These are phyloP conservation scores for Dentipellis sp. DNA, from an alignment of 768 basidiomycete genomes.

Conservation along the genomic window DNA sequence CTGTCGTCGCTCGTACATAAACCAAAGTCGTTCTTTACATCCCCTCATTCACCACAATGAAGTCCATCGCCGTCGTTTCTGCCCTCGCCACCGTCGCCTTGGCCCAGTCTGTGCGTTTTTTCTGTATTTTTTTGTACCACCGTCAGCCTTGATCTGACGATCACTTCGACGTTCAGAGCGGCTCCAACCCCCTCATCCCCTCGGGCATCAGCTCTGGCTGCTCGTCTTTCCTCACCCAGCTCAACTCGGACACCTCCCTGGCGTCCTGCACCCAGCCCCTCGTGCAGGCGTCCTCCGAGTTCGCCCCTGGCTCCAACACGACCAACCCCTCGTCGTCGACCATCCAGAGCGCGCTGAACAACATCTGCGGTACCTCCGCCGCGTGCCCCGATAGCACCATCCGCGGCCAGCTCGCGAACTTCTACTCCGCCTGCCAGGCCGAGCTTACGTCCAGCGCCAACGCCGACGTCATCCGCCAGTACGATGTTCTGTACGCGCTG, in stretches of 20 bases:
- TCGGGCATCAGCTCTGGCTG: slow-evolving; percentile 48
- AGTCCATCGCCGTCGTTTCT: slow-evolving; percentile 37
- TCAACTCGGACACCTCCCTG: slow-evolving; percentile 57
- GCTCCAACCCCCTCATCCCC: slow-evolving; percentile 55
- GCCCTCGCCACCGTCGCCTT: slow-evolving; percentile 32
- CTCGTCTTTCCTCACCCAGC: slow-evolving; percentile 42
- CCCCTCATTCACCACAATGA: slow-evolving; percentile 28
- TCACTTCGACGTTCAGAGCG: slow-evolving; percentile 10
- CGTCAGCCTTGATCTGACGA: slow-evolving; percentile 19
- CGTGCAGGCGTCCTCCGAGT: slow-evolving; percentile 47
- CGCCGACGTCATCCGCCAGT: slow-evolving; percentile 45
- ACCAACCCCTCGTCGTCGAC: slow-evolving; percentile 28
- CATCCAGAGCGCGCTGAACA: slow-evolving; percentile 42
- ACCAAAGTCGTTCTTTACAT: not conserved
- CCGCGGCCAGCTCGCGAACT: slow-evolving; percentile 51
- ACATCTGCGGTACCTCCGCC: slow-evolving; percentile 40
- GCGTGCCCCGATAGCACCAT: slow-evolving; percentile 52
- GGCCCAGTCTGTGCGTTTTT: slow-evolving; percentile 33
- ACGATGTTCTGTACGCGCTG: slow-evolving; percentile 75
- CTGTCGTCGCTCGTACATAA: not conserved
- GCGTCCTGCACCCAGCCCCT: slow-evolving; percentile 54
- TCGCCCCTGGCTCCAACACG: slow-evolving; percentile 34
- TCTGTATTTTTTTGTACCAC: not conserved
- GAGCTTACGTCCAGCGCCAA: slow-evolving; percentile 56
- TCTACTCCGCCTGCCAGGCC: slow-evolving; percentile 57